Conservation (phyloP, 768 basidiomycete genomes). For the Xerocomellus amylosporus region DNA sequence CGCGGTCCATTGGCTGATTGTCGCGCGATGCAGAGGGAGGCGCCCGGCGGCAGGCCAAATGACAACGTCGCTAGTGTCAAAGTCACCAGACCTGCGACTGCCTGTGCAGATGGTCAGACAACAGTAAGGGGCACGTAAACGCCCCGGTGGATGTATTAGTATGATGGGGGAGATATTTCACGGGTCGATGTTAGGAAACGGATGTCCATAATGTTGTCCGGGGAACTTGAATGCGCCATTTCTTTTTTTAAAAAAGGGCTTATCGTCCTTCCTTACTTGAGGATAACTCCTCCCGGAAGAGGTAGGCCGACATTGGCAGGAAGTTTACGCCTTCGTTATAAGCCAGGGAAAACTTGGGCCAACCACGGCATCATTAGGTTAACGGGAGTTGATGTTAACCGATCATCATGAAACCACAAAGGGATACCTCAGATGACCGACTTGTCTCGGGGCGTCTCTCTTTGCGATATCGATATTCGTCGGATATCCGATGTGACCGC, state of each 20-base stretch:
- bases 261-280: background rate
- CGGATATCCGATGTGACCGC: background rate
- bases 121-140: background rate
- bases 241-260: background rate
- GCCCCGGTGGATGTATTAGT: background rate
- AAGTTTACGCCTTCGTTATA: background rate
- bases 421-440: background rate
- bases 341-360: background rate
- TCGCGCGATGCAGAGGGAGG: background rate
- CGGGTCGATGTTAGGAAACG: background rate
- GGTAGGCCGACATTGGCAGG: background rate
- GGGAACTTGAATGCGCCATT: background rate
- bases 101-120: slow-evolving; percentile 3
- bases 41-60: slow-evolving; percentile 8
- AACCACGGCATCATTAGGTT: background rate
- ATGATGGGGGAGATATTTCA: background rate
- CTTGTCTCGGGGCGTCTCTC: background rate
- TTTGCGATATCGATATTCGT: background rate
- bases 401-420: background rate
- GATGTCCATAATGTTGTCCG: background rate
- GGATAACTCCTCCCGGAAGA: background rate
- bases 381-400: background rate
- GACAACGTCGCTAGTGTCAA: background rate
- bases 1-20: background rate
- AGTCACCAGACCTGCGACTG: background rate